Evolutionary conservation across 257 asterid genomes (phyloP).

Genomic region (Solanum pimpinellifolium): DNA sequence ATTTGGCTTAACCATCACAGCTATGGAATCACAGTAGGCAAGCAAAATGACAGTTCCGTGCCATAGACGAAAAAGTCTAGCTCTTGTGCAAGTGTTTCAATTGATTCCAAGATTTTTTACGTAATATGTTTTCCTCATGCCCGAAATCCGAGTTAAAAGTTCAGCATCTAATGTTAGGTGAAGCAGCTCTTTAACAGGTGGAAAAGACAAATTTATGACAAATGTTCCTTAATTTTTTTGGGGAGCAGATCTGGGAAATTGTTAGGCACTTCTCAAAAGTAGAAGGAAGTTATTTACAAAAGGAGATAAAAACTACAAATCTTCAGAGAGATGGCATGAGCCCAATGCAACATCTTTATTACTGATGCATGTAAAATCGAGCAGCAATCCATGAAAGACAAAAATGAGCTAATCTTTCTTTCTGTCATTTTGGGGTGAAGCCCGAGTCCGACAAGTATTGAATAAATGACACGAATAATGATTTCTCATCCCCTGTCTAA

Average conservation of each 20-base stretch:
- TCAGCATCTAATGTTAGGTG: not conserved
- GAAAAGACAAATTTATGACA: not conserved
- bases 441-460: not conserved
- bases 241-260: not conserved
- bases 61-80: not conserved
- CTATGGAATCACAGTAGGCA: not conserved
- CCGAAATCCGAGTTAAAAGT: not conserved
- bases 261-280: not conserved
- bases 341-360: not conserved
- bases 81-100: not conserved
- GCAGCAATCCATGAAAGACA: not conserved
- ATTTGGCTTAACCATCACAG: not conserved
- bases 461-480: not conserved
- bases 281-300: not conserved
- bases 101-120: not conserved
- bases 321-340: not conserved
- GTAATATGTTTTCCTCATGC: not conserved
- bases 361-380: not conserved
- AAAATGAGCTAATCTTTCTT: not conserved
- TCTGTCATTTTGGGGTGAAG: not conserved
- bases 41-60: not conserved
- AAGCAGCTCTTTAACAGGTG: not conserved
- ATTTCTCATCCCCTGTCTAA: not conserved
- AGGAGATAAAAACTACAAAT: not conserved
- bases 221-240: too few relatives aligned